Evolutionary conservation across 192 early-diverging fungal species (phyloP).

Genomic region (Gaertneriomyces sp.): DNA sequence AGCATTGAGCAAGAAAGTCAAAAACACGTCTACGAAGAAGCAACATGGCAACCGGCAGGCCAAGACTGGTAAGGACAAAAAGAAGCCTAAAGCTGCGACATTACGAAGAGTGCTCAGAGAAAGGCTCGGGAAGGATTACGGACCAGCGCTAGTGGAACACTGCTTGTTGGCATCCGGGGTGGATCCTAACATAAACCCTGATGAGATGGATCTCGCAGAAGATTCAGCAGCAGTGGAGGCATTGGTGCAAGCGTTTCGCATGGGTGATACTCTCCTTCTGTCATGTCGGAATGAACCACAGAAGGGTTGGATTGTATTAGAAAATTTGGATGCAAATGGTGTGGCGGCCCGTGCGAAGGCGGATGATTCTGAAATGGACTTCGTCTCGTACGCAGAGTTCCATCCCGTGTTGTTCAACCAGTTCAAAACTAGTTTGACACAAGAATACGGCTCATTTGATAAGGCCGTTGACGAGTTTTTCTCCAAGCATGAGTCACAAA

Average conservation of each 20-base stretch:
- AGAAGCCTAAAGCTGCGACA: slow-evolving; percentile 36
- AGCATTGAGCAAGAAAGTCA: neutral
- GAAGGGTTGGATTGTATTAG: slow-evolving; percentile 63
- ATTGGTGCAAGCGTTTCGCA: slow-evolving; percentile 62
- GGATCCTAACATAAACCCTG: slow-evolving; percentile 56
- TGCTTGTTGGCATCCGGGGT: slow-evolving; percentile 64
- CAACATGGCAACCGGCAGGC: slow-evolving; percentile 9
- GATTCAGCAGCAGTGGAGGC: slow-evolving; percentile 57
- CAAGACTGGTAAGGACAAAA: slow-evolving; percentile 30
- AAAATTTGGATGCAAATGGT: slow-evolving; percentile 31
- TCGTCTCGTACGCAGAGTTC: slow-evolving; percentile 35
- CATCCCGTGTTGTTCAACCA: slow-evolving; percentile 45
- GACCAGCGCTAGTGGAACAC: slow-evolving; percentile 85
- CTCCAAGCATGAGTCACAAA: slow-evolving; percentile 84
- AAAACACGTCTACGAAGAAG: neutral
- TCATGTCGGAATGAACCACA: slow-evolving; percentile 46
- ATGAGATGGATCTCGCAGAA: slow-evolving; percentile 52
- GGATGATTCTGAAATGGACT: neutral
- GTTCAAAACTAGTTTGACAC: slow-evolving; percentile 4
- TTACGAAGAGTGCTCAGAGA: slow-evolving; percentile 34
- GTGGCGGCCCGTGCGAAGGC: neutral
- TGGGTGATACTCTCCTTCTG: slow-evolving; percentile 69
- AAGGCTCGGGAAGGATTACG: slow-evolving; percentile 56
- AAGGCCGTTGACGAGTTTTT: slow-evolving; percentile 88
- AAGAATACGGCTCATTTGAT: slow-evolving; percentile 73